Evolutionary conservation across 306 rosid genomes (phyloP), one percentile per base, ranked within the genome.

Genomic region (Fragaria nilgerrensis): DNA sequence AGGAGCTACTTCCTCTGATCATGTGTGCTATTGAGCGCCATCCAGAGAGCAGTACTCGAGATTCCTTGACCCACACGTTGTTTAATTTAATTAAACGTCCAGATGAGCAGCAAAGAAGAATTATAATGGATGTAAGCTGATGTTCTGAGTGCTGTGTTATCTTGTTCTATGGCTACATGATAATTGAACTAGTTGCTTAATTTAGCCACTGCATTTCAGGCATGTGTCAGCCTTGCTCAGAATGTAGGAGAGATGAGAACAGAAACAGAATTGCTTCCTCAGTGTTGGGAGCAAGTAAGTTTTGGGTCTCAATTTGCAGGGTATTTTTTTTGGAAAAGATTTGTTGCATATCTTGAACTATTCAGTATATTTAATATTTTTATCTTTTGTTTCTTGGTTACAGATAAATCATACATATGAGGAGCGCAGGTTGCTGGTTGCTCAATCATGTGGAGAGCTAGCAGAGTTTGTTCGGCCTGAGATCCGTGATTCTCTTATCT

Each of bases 221-320:
- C 98, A 68, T 95, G 98, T 77, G 98, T 95, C 64, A 88, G 71
- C 87, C 99, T 95, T 78, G 96, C 99, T 59, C 85, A 88, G 85
- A 91, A 88, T 87, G 97, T 95, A 58, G 98, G 99, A 81, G 91
- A 95, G 88, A 95, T 95, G 99, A 90, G 98, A 86, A 95, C 98
- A 78, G 98, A 95, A 90, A 91, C 96, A 68, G 98, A 95, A 80
- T 86, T 95, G 85, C 97, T 95, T 84, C 99, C 99, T 4, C 98
- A 95, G 81, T 95, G 99, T 76, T 95, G 98, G 99, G 99, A 95
- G 87, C 99, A 95, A 83, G 99, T 95, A 85, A 81, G 88, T 82
- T 44, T 74, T 66, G 68, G 75, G 64, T 36, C 72, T 61, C 45
- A 72, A 56, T 66, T 69, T 23, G 20, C 2, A 20, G 52, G 66